Conservation (phyloP, 1,139 yeast genomes). For the Lodderomyces parapsilosis region DNA sequence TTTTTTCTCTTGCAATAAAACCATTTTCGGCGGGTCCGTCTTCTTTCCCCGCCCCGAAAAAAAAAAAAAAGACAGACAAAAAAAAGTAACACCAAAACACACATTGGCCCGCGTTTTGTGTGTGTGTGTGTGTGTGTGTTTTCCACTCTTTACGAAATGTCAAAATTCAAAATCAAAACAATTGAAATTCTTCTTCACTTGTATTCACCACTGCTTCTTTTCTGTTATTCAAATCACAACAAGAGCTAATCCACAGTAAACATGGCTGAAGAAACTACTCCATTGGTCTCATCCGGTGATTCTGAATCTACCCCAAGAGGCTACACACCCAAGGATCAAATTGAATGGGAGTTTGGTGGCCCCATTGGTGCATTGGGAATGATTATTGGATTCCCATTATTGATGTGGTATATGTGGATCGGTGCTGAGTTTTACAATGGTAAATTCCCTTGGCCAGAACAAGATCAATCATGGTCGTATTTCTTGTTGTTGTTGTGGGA, state of each 20-base stretch:
- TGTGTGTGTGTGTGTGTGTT: no score
- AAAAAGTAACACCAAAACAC: not conserved
- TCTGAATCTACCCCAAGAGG: constrained; percentile 19
- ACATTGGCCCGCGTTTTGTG: no score
- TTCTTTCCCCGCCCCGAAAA: no score
- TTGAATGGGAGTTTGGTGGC: constrained; percentile 91
- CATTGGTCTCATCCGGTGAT: constrained; percentile 4
- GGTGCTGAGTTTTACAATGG: constrained; percentile 81
- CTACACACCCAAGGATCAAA: constrained; percentile 36
- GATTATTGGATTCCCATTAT: constrained; percentile 87
- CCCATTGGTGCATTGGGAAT: constrained; percentile 89
- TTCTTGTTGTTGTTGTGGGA: constrained; percentile 49
- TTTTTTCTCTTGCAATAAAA: no score
- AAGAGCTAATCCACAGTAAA: not conserved
- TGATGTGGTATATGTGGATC: constrained; percentile 98
- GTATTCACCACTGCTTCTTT: no score
- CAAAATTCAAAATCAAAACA: not conserved
- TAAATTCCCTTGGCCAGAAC: constrained; percentile 63
- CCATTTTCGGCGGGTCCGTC: not conserved
- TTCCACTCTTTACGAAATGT: no score
- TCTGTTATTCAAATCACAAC: not conserved
- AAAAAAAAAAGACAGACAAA: no score
- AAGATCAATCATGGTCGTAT: constrained; percentile 55
- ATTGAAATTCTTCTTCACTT: not conserved
- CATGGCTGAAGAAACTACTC: constrained; percentile 9